Evolutionary conservation across 331 rosid genomes (phyloP).

Genomic region (Rhamnella rubrinervis): DNA sequence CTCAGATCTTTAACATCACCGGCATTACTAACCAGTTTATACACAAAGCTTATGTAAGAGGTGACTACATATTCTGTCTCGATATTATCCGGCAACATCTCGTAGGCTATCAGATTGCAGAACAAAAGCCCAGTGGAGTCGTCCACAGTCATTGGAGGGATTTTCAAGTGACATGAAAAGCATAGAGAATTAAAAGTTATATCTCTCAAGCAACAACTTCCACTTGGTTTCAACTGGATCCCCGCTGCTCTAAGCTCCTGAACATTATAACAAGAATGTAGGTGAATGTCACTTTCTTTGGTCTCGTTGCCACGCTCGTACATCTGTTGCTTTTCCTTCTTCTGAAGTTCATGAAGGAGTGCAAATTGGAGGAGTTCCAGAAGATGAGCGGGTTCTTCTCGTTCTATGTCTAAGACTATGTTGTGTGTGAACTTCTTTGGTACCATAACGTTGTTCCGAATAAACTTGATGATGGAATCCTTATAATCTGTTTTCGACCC

Average conservation of each 20-base stretch:
- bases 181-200: background rate
- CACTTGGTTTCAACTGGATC: background rate
- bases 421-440: fast-evolving
- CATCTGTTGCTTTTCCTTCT: background rate
- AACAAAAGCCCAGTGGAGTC: conserved; percentile 9
- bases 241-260: conserved; percentile 21
- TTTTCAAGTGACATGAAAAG: background rate
- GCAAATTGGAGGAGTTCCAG: conserved; percentile 16
- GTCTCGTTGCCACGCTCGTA: background rate
- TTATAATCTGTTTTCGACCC: background rate
- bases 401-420: too few species aligned
- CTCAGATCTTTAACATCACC: conserved; percentile 22
- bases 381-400: conserved; percentile 4
- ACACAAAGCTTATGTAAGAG: conserved; percentile 22
- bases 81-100: conserved; percentile 14
- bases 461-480: fast-evolving
- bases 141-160: conserved; percentile 19
- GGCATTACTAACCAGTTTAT: conserved; percentile 17
- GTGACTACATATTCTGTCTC: background rate
- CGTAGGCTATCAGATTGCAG: conserved; percentile 22
- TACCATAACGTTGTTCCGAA: background rate
- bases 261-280: too few species aligned
- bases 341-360: background rate
- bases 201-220: background rate
- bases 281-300: too few species aligned